Base-by-base conservation (phyloP, 768 basidiomycete species). In the Termitomyces sp. region DNA sequence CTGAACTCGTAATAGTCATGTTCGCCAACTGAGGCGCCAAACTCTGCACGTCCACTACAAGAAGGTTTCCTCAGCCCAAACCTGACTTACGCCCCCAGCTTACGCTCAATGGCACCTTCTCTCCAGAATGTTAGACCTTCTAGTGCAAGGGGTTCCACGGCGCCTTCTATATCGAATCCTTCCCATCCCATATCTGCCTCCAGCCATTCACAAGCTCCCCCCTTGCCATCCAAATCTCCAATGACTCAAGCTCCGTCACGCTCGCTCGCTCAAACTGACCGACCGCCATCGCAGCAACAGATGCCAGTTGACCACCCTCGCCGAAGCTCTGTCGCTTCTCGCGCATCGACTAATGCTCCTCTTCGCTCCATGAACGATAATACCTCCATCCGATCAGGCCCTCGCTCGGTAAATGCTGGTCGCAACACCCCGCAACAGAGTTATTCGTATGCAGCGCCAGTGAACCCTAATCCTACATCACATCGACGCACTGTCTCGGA, bases 11-110 rank as follows among this genome's bases (percentile, higher is more conserved):
- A 24, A 5, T 33, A 69, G 68, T 69, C 68, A 18, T 57, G 62
- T 56, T 66, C 65, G 6, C 66, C 68, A 18, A 69, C 52, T 35
- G 67, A 67, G 9, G 60, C 62, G 8, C 48, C 59, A 13, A 24
- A 57, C n/a, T 63, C 65, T 52, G 60, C 22, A 18, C 62, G 55
- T 24, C 58, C 42, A 15, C 62, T 38, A 8, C 60, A 58, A 38
- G 58, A 36, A 8, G 57, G 57, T 28, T 58, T 63, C 33, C 59
- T 69, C 11, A 67, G 63, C 55, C 66, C 67, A 28, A 48, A 50
- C 36, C 54, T 42, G 4, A 9, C 45, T 50, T 18, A 28, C 16
- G 11, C 60, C 49, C 62, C 60, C 42, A 60, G 53, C 38, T 4
- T 65, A 4, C 61, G 35, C 54, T 59, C 63, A 28, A 35, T 60